Conservation (phyloP, 495 filamentous ascomycete genomes). For the Neohortaea acidophila region DNA sequence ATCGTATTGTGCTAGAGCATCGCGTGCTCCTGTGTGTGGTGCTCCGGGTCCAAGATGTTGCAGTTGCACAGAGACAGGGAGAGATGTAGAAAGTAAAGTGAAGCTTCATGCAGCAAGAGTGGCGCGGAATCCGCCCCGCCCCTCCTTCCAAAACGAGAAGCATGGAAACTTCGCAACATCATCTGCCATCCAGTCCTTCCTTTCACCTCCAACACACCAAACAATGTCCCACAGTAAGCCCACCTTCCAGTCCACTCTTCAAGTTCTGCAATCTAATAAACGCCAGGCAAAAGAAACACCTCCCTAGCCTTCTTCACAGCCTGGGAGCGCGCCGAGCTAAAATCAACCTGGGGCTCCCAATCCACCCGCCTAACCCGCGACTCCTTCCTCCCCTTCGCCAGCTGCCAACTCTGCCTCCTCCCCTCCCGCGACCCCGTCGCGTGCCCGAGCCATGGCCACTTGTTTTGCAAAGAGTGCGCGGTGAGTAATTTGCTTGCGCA, state of each 20-base stretch:
- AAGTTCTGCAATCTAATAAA: slow-evolving; percentile 1
- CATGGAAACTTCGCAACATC: neutral
- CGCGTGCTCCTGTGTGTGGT: neutral
- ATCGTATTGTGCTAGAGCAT: neutral
- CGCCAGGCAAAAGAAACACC: slow-evolving; percentile 79
- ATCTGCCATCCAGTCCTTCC: neutral
- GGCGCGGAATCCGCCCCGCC: neutral
- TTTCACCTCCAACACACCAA: neutral
- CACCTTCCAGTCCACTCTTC: neutral
- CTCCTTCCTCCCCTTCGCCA: slow-evolving; percentile 83
- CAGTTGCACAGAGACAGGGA: neutral
- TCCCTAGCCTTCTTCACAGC: slow-evolving; percentile 92
- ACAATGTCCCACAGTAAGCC: slow-evolving; percentile 18
- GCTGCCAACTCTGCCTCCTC: slow-evolving; percentile 78
- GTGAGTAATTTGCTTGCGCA: slow-evolving; percentile 81
- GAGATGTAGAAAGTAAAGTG: neutral
- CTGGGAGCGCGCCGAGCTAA: slow-evolving; percentile 70
- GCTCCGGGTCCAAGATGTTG: too few relatives aligned
- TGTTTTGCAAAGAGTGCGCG: slow-evolving; percentile 96
- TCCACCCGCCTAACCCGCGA: slow-evolving; percentile 79
- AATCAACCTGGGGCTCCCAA: slow-evolving; percentile 63
- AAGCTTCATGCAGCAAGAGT: neutral
- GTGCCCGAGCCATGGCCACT: slow-evolving; percentile 60
- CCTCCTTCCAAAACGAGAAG: neutral
- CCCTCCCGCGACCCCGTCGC: slow-evolving; percentile 67